Base-by-base conservation (phyloP, 352 stramenopile genomes). In the Pythium biforme region DNA sequence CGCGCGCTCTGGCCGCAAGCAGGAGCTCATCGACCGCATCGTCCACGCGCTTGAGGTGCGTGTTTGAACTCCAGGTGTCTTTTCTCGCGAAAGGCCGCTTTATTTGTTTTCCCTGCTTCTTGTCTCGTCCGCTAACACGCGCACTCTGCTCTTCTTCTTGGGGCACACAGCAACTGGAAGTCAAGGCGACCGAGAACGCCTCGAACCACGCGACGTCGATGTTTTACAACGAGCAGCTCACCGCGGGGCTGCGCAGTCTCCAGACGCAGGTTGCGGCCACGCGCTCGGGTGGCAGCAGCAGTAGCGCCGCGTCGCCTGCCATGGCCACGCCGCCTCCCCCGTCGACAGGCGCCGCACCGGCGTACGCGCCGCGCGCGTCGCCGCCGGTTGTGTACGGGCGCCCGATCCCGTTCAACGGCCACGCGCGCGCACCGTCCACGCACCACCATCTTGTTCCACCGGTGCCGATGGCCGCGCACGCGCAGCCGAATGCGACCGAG, bases 11-110 rank as follows among this genome's bases (percentile, higher is more conserved):
- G 85, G 85, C 17, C 81, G 79, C 63, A 94, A 94, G 64, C 77
- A 75, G 43, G 85, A 94, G 56, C 76, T 94, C 46, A 80, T 92
- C 29, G 81, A 91, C 41, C 82, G 85, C 68, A 89, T 94, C 56
- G 76, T 77, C 11, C 33, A 55, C 2, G 74, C 86, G 37, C 48
- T 92, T 8, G 78, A 90, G 80, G 82, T 92, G 26, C 14, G 54
- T 59, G 2, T 17, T n/a, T 43, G n/a, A n/a, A n/a, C n/a, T n/a
- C n/a, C n/a, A n/a, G n/a, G n/a, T n/a, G 5, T 34, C 31, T 34
- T 34, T 34, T 34, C 5, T 34, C 10, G 31, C 10, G 31, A n/a
- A n/a, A n/a, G n/a, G 31, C 31, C 31, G 31, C 31, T 10, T 34
- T 34, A 11, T 10, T 34, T 10, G 31, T 40, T 33, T 9, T 33